Evolutionary conservation across 1,284 basidiomycete species (phyloP).

Genomic region (Takashimella koratensis): DNA sequence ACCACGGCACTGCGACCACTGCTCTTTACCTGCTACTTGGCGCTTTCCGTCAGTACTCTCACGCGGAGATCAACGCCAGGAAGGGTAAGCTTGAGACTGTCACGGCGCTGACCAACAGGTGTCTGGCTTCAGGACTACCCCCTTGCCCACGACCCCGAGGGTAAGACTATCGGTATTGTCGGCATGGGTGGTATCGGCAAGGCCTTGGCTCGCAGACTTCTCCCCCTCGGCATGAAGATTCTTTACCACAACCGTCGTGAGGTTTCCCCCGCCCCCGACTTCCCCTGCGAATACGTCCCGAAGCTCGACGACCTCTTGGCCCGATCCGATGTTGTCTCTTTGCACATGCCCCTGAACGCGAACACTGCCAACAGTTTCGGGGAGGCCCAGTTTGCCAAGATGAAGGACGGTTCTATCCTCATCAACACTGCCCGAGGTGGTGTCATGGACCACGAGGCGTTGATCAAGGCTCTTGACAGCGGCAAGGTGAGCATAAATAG

Average conservation of each 20-base stretch:
- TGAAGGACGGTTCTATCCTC: constrained; percentile 23
- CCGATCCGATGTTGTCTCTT: constrained; percentile 18
- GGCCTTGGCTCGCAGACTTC: constrained; percentile 15
- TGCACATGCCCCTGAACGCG: constrained; percentile 22
- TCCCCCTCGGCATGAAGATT: constrained; percentile 18
- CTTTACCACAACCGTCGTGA: constrained; percentile 20
- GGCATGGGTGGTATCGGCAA: constrained; percentile 20
- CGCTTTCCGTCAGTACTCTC: constrained; percentile 66
- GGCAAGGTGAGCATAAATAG: constrained; percentile 46
- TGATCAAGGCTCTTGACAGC: constrained; percentile 48
- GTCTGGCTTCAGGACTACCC: constrained; percentile 58
- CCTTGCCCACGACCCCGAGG: constrained; percentile 29
- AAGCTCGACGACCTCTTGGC: constrained; percentile 17
- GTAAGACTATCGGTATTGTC: constrained; percentile 13
- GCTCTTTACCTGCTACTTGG: constrained; percentile 77
- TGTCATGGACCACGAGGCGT: constrained; percentile 26
- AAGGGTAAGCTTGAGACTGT: constrained; percentile 42
- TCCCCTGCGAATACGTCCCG: constrained; percentile 62
- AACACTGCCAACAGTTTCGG: constrained; percentile 20
- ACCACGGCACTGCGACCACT: constrained; percentile 82
- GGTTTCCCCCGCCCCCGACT: constrained; percentile 62
- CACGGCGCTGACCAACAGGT: constrained; percentile 29
- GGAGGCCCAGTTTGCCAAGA: constrained; percentile 10
- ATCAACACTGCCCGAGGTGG: constrained; percentile 34
- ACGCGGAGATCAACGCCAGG: constrained; percentile 63